Percentiles rank a stretch among this genome's conserved stretches.
These are phyloP conservation scores for Geoglossum glabrum DNA, from an alignment of 495 filamentous ascomycete species.

Conservation along the genomic window DNA sequence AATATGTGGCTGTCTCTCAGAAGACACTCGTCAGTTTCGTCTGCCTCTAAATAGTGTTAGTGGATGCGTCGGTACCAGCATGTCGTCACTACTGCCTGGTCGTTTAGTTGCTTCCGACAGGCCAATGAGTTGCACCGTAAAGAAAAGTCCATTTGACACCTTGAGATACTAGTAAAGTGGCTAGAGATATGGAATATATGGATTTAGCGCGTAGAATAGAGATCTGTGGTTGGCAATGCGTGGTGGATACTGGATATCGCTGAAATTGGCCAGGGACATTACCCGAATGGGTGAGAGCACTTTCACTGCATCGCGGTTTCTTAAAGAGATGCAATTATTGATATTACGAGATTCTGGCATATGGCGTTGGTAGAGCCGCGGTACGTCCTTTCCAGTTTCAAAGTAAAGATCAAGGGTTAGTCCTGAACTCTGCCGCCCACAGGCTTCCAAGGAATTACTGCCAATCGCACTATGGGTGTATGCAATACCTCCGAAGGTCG, in stretches of 20 bases:
- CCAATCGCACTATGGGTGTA: too few relatives aligned
- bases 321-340: background rate
- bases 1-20: conserved; percentile 47
- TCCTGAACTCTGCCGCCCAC: background rate
- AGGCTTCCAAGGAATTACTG: too few relatives aligned
- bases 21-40: conserved; percentile 5
- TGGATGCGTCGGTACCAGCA: conserved; percentile 43
- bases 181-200: background rate
- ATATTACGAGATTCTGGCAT: background rate
- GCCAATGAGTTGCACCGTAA: conserved; percentile 68
- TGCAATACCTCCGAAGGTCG: background rate
- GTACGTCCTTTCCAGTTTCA: background rate
- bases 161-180: conserved; percentile 1
- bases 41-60: background rate
- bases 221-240: background rate
- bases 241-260: background rate
- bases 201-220: too few relatives aligned
- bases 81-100: conserved; percentile 72
- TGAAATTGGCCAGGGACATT: background rate
- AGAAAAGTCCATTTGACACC: conserved; percentile 40
- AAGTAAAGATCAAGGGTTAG: background rate
- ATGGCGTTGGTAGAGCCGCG: background rate
- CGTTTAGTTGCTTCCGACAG: conserved; percentile 51
- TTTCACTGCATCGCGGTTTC: background rate
- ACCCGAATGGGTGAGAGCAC: background rate